These are phyloP conservation scores for Cryptococcus hybrid DNA, from an alignment of 1,284 basidiomycete genomes.

Conservation along the genomic window DNA sequence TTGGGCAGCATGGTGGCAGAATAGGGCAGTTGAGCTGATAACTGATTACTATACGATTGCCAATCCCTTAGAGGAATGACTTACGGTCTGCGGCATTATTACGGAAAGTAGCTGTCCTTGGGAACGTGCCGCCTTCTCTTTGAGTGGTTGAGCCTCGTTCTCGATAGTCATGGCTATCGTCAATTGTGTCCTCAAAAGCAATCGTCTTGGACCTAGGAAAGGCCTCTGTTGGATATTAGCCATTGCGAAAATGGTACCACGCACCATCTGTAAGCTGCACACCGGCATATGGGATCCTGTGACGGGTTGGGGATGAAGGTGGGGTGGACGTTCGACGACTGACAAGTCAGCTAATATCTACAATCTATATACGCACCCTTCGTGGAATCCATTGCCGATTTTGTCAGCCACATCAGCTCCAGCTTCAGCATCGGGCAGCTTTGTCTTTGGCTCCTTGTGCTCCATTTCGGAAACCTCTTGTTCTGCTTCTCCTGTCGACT, in stretches of 20 bases:
- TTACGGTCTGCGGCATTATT: constrained; percentile 19
- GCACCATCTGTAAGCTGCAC: constrained; percentile 23
- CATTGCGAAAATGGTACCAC: not conserved
- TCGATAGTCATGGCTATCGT: constrained; percentile 25
- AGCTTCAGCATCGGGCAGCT: too few species aligned
- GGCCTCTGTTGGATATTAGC: constrained; percentile 23
- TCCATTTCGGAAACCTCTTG: not conserved
- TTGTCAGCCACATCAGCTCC: too few species aligned
- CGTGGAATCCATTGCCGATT: not conserved
- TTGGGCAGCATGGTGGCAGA: constrained; percentile 22
- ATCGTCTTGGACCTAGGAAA: constrained; percentile 60
- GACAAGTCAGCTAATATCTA: not conserved
- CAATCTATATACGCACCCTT: constrained; percentile 5
- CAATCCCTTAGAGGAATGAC: not conserved
- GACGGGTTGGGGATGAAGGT: constrained; percentile 1
- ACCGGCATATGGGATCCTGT: constrained; percentile 30
- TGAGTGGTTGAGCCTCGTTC: constrained; percentile 24
- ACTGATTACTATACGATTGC: not conserved
- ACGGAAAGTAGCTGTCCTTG: constrained; percentile 41
- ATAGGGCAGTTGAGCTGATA: constrained; percentile 22
- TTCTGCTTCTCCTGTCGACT: not conserved
- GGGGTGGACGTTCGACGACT: constrained; percentile 8
- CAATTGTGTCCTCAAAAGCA: constrained; percentile 55
- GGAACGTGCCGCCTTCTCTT: constrained; percentile 35
- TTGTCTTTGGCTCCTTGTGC: too few species aligned